Base-by-base conservation (phyloP, 1,284 basidiomycete species). In the Erythrobasidium hasegawianum region DNA sequence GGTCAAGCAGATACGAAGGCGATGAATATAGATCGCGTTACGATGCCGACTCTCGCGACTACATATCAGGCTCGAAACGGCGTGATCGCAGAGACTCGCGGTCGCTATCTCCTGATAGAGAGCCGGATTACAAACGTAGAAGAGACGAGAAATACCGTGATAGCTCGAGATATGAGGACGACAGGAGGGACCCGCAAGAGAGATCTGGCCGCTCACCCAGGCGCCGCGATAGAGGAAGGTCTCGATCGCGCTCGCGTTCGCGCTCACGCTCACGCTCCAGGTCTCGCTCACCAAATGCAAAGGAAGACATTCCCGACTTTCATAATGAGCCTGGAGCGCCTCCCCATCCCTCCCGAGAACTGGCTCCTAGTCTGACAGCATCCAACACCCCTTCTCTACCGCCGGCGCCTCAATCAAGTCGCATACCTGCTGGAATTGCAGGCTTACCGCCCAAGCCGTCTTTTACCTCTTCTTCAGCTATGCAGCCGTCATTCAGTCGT, bases 301-400 rank as follows among this genome's bases (percentile, higher is more conserved):
- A 11, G 14, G 40, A 54, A 43, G 29, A n/a, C 11, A 53, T 16
- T 3, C 27, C 38, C 22, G 61, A 64, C 24, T 64, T 64, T 38
- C 61, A 64, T 26, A 53, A 64, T 40, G 61, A 64, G 26, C 61
- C 61, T 8, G 61, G 61, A 16, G 61, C 61, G 16, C 61, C 61
- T 11, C 53, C 53, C 3, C 61, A 64, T 54, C 43, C 55, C 13
- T 39, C 50, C 27, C 52, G 61, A 2, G 61, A 57, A 10, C 8
- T 57, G 8, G 61, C 61, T 14, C 50, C 43, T n/a, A 26, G 40
- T 24, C 50, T 27, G 40, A 64, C 38, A 27, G 40, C 38, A n/a
- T 38, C 61, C 40, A 20, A 39, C 16, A 56, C 61, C 18, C 61
- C 61, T 38, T 41, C 59, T 24, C 52, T 62, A 9, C 27, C 61